Conservation (phyloP, 257 asterid species). For the Ilex asprella region DNA sequence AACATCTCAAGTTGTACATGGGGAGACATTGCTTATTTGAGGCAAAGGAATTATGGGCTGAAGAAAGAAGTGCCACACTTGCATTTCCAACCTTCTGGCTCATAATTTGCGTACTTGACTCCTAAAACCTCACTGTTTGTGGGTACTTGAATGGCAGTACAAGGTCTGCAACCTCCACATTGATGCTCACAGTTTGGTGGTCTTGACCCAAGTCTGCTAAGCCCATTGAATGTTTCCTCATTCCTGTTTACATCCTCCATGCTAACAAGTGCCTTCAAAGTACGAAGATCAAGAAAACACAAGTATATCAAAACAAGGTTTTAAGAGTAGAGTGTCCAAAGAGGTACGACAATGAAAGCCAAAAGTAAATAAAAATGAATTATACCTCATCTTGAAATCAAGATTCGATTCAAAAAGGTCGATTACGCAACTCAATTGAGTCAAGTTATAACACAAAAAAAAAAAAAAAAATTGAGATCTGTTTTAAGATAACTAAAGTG, state of each 20-base stretch:
- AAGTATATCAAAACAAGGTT: too few species aligned
- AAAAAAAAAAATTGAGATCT: too few species aligned
- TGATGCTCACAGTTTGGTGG: constrained; percentile 35
- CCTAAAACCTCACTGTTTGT: constrained; percentile 6
- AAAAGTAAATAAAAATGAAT: too few species aligned
- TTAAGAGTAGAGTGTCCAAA: too few species aligned
- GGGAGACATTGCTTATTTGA: not conserved
- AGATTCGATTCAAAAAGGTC: too few species aligned
- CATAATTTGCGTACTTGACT: constrained; percentile 24
- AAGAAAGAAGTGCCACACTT: constrained; percentile 19
- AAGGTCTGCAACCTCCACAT: constrained; percentile 31
- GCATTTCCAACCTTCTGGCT: constrained; percentile 39
- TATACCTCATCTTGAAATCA: too few species aligned
- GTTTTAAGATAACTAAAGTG: too few species aligned
- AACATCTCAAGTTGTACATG: too few species aligned
- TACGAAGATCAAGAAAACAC: too few species aligned
- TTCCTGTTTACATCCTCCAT: not conserved
- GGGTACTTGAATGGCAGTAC: constrained; percentile 28
- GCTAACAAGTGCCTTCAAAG: not conserved
- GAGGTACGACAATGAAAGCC: too few species aligned
- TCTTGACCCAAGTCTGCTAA: constrained; percentile 22
- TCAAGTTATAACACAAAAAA: too few species aligned
- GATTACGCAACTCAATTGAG: too few species aligned
- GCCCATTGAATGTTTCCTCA: not conserved
- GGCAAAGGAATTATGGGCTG: constrained; percentile 14